Conservation (phyloP, 345 rosid species). For the Erodium maritimum region DNA sequence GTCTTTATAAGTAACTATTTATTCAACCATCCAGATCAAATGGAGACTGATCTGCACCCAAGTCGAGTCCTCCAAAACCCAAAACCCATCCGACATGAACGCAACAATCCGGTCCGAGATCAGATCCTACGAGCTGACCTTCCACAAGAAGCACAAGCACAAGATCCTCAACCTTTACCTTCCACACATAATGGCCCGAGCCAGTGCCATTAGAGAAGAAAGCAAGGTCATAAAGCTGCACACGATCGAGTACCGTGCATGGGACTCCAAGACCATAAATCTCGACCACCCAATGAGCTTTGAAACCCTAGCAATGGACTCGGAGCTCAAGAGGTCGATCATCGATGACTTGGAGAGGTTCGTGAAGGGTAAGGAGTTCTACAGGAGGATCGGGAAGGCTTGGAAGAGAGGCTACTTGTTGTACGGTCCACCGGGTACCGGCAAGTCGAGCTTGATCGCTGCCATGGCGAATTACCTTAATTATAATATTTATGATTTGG, state of each 20-base stretch:
- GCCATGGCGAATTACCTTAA: conserved; percentile 73
- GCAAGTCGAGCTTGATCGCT: conserved; percentile 70
- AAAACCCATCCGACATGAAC: not conserved
- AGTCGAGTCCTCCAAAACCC: not conserved
- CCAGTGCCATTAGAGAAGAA: conserved; percentile 25
- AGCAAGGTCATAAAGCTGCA: conserved; percentile 41
- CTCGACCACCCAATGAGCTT: conserved; percentile 76
- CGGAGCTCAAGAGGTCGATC: conserved; percentile 26
- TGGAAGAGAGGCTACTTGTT: conserved; percentile 78
- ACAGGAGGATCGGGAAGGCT: conserved; percentile 57
- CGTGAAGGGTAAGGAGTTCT: conserved; percentile 39
- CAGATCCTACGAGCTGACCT: conserved; percentile 40
- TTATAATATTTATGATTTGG: conserved; percentile 61
- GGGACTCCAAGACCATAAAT: conserved; percentile 41
- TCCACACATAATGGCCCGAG: conserved; percentile 33
- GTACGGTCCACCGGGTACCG: conserved; percentile 68
- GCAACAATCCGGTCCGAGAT: conserved; percentile 9
- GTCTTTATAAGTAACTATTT: no score
- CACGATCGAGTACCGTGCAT: conserved; percentile 25
- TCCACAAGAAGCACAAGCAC: conserved; percentile 41
- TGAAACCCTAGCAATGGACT: conserved; percentile 48
- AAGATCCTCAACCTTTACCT: conserved; percentile 38
- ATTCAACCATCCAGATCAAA: no score
- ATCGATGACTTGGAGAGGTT: conserved; percentile 52
- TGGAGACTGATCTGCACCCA: conserved; percentile 12